These are phyloP conservation scores for Reutealis trisperma DNA, from an alignment of 345 rosid genomes.

Conservation along the genomic window DNA sequence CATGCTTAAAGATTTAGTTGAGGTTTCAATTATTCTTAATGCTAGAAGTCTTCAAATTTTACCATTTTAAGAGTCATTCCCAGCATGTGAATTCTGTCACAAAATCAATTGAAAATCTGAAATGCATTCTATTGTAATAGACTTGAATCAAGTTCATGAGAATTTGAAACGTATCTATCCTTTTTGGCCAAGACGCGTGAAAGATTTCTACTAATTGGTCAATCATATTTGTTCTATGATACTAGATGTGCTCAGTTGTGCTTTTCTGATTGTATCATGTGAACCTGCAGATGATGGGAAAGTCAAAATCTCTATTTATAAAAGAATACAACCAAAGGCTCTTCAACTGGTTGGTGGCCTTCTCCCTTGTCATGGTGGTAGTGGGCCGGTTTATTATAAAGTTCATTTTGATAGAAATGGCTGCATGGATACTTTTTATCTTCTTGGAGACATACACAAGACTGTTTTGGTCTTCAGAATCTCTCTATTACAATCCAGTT, in stretches of 20 bases:
- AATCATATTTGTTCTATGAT: not conserved
- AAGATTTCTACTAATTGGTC: not conserved
- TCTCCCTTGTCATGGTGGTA: slow-evolving; percentile 93
- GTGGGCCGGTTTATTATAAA: slow-evolving; percentile 88
- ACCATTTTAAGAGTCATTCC: no score
- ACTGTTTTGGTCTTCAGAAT: slow-evolving; percentile 96
- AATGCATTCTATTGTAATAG: no score
- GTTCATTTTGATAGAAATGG: slow-evolving; percentile 88
- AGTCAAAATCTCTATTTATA: slow-evolving; percentile 73
- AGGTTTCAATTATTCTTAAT: no score
- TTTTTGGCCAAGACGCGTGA: not conserved
- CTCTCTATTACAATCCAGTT: slow-evolving; percentile 88
- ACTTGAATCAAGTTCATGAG: no score
- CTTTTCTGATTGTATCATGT: not conserved
- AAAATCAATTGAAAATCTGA: no score
- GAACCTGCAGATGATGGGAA: slow-evolving; percentile 79
- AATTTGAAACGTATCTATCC: no score
- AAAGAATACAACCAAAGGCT: slow-evolving; percentile 95
- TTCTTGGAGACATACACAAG: slow-evolving; percentile 96
- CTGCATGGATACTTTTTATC: slow-evolving; percentile 90
- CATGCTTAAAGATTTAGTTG: no score
- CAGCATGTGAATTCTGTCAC: no score
- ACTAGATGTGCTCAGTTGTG: slow-evolving; percentile 2
- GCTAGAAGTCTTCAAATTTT: no score
- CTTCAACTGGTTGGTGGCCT: slow-evolving; percentile 97